Evolutionary conservation across 805 yeast genomes (phyloP).

Genomic region (Kodamaea kakaduensis): DNA sequence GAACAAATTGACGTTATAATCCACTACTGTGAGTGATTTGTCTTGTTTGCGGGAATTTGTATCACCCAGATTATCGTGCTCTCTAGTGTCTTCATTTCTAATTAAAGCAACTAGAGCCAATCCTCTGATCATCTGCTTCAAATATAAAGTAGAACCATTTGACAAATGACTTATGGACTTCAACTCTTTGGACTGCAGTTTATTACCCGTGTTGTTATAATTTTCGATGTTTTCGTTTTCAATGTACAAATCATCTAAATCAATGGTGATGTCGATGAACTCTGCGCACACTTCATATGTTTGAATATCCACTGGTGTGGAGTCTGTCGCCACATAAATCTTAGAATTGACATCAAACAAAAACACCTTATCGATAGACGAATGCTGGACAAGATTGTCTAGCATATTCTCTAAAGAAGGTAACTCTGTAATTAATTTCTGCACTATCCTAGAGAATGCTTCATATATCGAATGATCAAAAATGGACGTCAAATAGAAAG

Average conservation of each 20-base stretch:
- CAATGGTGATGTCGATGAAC: slow-evolving; percentile 91
- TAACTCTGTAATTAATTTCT: slow-evolving; percentile 82
- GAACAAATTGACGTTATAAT: slow-evolving; percentile 82
- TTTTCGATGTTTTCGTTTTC: slow-evolving; percentile 26
- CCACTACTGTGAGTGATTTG: slow-evolving; percentile 62
- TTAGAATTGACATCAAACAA: slow-evolving; percentile 89
- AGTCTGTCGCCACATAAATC: slow-evolving; percentile 93
- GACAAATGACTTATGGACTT: slow-evolving; percentile 72
- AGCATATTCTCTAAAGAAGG: slow-evolving; percentile 85
- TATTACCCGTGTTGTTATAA: slow-evolving; percentile 10
- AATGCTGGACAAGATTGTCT: slow-evolving; percentile 83
- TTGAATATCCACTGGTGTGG: slow-evolving; percentile 91
- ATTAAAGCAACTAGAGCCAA: slow-evolving; percentile 85
- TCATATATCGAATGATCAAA: slow-evolving; percentile 95
- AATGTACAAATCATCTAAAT: slow-evolving; percentile 67
- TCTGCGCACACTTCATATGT: slow-evolving; percentile 97
- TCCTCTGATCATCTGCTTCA: slow-evolving; percentile 91
- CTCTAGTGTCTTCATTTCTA: slow-evolving; percentile 50
- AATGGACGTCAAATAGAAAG: slow-evolving; percentile 88
- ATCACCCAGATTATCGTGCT: slow-evolving; percentile 6
- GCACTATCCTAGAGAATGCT: slow-evolving; percentile 90
- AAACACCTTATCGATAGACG: slow-evolving; percentile 89
- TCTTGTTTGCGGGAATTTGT: slow-evolving; percentile 17
- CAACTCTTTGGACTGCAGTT: slow-evolving; percentile 31
- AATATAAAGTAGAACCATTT: slow-evolving; percentile 77